Conservation (phyloP, 345 rosid genomes). For the Theobroma cacao region DNA sequence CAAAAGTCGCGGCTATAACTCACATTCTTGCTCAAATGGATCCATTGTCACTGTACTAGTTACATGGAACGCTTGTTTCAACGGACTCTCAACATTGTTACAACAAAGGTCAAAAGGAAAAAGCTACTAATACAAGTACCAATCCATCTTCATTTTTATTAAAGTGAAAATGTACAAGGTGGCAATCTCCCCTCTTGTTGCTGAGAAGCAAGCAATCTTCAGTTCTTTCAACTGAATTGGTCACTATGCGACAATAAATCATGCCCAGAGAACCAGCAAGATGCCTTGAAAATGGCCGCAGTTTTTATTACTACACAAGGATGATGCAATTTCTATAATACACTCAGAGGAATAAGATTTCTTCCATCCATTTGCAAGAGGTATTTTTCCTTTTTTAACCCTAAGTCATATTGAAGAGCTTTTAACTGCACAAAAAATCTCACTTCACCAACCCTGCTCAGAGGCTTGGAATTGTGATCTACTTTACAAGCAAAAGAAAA, state of each 20-base stretch:
- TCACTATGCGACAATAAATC: background rate
- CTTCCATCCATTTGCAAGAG: conserved; percentile 12
- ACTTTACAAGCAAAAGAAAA: background rate
- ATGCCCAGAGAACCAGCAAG: background rate
- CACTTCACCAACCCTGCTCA: background rate
- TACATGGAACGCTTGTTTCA: too few species aligned
- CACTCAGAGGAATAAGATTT: conserved; percentile 10
- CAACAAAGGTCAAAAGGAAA: background rate
- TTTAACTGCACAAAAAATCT: conserved; percentile 26
- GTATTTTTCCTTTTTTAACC: background rate
- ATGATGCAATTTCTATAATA: conserved; percentile 7
- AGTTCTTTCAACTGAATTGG: conserved; percentile 22
- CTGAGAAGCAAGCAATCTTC: conserved; percentile 19
- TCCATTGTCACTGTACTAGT: background rate
- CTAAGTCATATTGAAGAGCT: conserved; percentile 9
- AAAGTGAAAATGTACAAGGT: conserved; percentile 25
- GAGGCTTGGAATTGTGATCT: background rate
- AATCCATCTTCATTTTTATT: conserved; percentile 19
- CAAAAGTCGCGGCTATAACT: too few species aligned
- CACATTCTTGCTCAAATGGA: background rate
- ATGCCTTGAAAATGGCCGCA: background rate
- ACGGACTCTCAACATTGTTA: background rate
- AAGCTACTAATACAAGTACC: background rate
- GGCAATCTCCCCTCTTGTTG: conserved; percentile 12
- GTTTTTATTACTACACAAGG: conserved; percentile 13